These are phyloP conservation scores for Dittrichia graveolens DNA, from an alignment of 129 eudicot species.

Conservation along the genomic window DNA sequence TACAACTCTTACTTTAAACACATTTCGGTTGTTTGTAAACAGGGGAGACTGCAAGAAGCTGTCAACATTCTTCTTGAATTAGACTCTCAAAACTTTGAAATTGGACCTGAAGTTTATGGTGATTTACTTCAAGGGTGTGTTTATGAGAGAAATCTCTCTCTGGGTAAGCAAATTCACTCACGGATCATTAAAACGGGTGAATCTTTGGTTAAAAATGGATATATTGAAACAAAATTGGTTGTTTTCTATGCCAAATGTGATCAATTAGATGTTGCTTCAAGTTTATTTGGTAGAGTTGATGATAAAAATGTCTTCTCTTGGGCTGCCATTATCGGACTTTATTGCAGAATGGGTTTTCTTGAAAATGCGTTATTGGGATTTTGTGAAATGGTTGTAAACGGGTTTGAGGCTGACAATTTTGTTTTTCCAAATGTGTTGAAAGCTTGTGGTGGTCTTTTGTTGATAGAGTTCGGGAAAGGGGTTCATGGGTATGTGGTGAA, in stretches of 20 bases:
- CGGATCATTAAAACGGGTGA: conserved; percentile 55
- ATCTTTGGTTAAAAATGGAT: conserved; percentile 47
- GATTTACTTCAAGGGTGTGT: conserved; percentile 75
- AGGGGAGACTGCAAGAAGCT: conserved; percentile 51
- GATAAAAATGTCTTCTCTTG: conserved; percentile 65
- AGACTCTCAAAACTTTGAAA: conserved; percentile 31
- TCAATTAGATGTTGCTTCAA: conserved; percentile 38
- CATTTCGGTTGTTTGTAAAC: conserved; percentile 46
- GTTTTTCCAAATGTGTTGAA: conserved; percentile 83
- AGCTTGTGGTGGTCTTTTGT: conserved; percentile 65
- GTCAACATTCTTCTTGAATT: conserved; percentile 42
- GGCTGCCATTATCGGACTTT: conserved; percentile 73
- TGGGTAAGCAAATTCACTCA: conserved; percentile 80
- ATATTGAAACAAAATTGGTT: conserved; percentile 58
- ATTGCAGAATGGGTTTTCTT: conserved; percentile 46
- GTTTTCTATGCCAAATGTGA: conserved; percentile 68
- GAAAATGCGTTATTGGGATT: conserved; percentile 45
- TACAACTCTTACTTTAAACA: conserved; percentile 41
- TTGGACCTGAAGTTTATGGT: conserved; percentile 53
- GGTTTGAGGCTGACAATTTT: conserved; percentile 68
- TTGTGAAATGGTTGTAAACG: conserved; percentile 54
- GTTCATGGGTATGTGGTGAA: conserved; percentile 74
- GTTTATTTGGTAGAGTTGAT: conserved; percentile 39
- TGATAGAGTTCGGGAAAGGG: conserved; percentile 59
- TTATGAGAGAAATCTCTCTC: conserved; percentile 42